These are phyloP conservation scores for Xerophyta viscosa DNA, from an alignment of 106 monocot species.

Conservation along the genomic window DNA sequence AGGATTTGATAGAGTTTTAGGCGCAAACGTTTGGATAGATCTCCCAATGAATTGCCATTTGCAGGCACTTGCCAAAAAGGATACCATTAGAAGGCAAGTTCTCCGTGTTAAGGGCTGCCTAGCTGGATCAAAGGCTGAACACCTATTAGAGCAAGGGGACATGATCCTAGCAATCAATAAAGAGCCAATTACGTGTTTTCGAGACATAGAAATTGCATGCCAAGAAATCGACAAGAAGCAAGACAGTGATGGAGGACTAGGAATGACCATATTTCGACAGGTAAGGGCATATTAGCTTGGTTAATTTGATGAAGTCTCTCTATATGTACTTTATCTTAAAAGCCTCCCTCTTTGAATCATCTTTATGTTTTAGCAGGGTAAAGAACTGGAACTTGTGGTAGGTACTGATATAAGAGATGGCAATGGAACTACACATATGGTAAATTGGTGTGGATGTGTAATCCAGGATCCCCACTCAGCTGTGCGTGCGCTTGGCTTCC, in stretches of 20 bases:
- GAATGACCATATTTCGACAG: slow-evolving; percentile 85
- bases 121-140: slow-evolving; percentile 88
- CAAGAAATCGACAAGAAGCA: slow-evolving; percentile 51
- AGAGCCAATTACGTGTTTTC: slow-evolving; percentile 83
- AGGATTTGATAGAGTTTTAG: too few species aligned
- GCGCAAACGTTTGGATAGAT: too few species aligned
- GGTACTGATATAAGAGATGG: slow-evolving; percentile 90
- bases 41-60: background rate
- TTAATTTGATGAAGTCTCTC: background rate
- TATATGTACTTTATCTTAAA: background rate
- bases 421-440: slow-evolving; percentile 84
- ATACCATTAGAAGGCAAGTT: slow-evolving; percentile 81
- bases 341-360: background rate
- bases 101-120: slow-evolving; percentile 90
- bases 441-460: slow-evolving; percentile 92
- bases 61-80: slow-evolving; percentile 85
- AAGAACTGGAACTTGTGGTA: slow-evolving; percentile 67
- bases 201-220: slow-evolving; percentile 82
- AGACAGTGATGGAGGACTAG: slow-evolving; percentile 37
- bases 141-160: slow-evolving; percentile 76
- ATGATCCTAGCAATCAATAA: slow-evolving; percentile 89
- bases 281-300: slow-evolving; percentile 27
- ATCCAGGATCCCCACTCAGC: slow-evolving; percentile 94
- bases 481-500: slow-evolving; percentile 92
- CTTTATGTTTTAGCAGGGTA: slow-evolving; percentile 35